Evolutionary conservation across 371 early-diverging fungal species (phyloP), one percentile per base, ranked within the genome.

Genomic region (Mucor plumbeus): DNA sequence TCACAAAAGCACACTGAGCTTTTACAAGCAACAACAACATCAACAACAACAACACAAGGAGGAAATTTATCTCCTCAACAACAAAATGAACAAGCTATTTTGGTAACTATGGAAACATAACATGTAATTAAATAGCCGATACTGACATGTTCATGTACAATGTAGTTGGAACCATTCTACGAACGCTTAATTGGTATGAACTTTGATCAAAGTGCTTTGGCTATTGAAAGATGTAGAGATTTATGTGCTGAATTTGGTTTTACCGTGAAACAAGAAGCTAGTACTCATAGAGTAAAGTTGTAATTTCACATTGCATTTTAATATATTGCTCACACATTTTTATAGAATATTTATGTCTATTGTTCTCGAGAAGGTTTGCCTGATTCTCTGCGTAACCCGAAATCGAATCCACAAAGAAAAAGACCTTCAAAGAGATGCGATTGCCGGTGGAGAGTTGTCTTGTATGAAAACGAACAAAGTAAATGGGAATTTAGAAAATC

Each of bases 281-380:
- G 85, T 41, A 83, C 84, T 26, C 81, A 79, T 69, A 82, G 82
- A 78, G 85, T 84, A 80, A 71, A 35, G 7, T 41, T 7, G 6
- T 40, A 55, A 50, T 34, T 56, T 8, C 26, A 10, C 7, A 50
- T 31, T 50, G 43, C 48, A 15, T 58, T 38, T 50, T 17, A 19
- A 39, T 31, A 36, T 61, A 17, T 39, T 17, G 14, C 21, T 26
- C 53, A 31, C 53, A 36, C 39, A 21, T 62, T 62, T 54, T 50
- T 39, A n/a, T 71, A 88, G 88, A 86, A 85, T 59, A 85, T 88
- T 26, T 88, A 88, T 61, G 74, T 88, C 40, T 88, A 88, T 57
- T 88, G 88, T 57, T 88, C 88, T 11, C 79, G 88, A 61, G 88
- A 88, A 71, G 88, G 88, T 39, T 74, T 87, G 15, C 83, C 87